phyloP scores from a whole-genome alignment of 768 basidiomycete species.

The Nevesoporus exiguus region DNA sequence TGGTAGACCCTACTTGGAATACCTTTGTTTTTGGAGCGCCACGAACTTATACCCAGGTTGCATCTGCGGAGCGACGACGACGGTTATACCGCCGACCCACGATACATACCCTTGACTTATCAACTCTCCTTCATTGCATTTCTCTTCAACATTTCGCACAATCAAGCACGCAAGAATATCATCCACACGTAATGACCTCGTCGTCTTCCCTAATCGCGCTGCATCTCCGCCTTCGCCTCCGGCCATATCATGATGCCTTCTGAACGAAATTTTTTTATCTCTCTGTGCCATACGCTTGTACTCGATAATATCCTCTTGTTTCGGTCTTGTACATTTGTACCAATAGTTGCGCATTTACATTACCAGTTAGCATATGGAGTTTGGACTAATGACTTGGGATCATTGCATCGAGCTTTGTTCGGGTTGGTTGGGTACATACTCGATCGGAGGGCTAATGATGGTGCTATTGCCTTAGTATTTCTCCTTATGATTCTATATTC shows the following conservation, averaged over 20 bases:
- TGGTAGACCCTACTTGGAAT: slow-evolving; percentile 21
- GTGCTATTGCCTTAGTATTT: slow-evolving; percentile 21
- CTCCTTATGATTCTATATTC: slow-evolving; percentile 30
- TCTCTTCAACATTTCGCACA: slow-evolving; percentile 20
- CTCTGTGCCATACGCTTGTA: slow-evolving; percentile 35
- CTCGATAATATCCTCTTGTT: slow-evolving; percentile 28
- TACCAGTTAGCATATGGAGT: slow-evolving; percentile 32
- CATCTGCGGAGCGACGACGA: slow-evolving; percentile 26
- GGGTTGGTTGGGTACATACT: slow-evolving; percentile 28
- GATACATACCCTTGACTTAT: slow-evolving; percentile 39
- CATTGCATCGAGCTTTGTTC: slow-evolving; percentile 30
- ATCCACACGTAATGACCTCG: slow-evolving; percentile 28
- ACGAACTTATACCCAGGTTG: slow-evolving; percentile 30
- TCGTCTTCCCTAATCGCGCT: slow-evolving; percentile 32
- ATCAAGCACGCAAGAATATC: slow-evolving; percentile 26
- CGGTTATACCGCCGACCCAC: slow-evolving; percentile 32
- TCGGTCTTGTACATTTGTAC: slow-evolving; percentile 32
- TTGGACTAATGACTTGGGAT: slow-evolving; percentile 34
- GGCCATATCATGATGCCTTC: slow-evolving; percentile 16
- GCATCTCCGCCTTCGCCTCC: slow-evolving; percentile 19
- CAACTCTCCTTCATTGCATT: slow-evolving; percentile 18
- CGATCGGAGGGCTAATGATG: slow-evolving; percentile 31
- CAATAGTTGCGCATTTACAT: slow-evolving; percentile 33
- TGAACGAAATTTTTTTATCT: slow-evolving; percentile 20
- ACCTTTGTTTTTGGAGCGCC: slow-evolving; percentile 10